Percentiles rank a stretch among this genome's conserved stretches.
Evolutionary conservation across 140 eudicot species (phyloP).

Genomic region (Ambrosia hybrid): DNA sequence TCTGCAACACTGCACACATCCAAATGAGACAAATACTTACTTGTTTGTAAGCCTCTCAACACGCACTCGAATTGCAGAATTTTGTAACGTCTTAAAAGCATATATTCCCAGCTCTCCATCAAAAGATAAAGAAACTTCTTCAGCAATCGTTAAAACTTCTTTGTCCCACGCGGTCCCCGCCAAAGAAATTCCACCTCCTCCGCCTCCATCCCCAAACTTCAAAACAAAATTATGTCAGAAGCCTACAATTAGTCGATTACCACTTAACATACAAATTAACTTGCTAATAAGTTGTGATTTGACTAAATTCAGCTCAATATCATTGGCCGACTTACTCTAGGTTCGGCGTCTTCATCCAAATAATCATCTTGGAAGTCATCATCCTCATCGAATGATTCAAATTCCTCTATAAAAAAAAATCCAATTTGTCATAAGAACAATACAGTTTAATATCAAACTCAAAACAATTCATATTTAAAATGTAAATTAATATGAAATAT

Average conservation of each 20-base stretch:
- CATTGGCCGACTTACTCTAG: slow-evolving; percentile 42
- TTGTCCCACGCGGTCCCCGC: slow-evolving; percentile 92
- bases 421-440: not conserved
- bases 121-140: slow-evolving; percentile 58
- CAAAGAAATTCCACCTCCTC: slow-evolving; percentile 87
- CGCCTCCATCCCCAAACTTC: slow-evolving; percentile 90
- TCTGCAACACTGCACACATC: not conserved
- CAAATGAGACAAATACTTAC: slow-evolving; percentile 41
- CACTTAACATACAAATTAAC: not conserved
- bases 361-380: slow-evolving; percentile 51
- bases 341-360: slow-evolving; percentile 50
- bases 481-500: not conserved
- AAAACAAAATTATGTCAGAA: not conserved
- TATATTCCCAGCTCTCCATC: slow-evolving; percentile 79
- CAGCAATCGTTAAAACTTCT: slow-evolving; percentile 71
- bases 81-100: slow-evolving; percentile 73
- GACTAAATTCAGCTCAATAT: not conserved
- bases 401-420: slow-evolving; percentile 29
- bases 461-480: not conserved
- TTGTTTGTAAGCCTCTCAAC: slow-evolving; percentile 84
- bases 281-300: slow-evolving; percentile 5
- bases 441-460: slow-evolving; percentile 8
- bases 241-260: slow-evolving; percentile 2
- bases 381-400: slow-evolving; percentile 31
- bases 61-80: slow-evolving; percentile 76